These are phyloP conservation scores for Kewa caespitosa DNA, from an alignment of 179 eudicot genomes.

Conservation along the genomic window DNA sequence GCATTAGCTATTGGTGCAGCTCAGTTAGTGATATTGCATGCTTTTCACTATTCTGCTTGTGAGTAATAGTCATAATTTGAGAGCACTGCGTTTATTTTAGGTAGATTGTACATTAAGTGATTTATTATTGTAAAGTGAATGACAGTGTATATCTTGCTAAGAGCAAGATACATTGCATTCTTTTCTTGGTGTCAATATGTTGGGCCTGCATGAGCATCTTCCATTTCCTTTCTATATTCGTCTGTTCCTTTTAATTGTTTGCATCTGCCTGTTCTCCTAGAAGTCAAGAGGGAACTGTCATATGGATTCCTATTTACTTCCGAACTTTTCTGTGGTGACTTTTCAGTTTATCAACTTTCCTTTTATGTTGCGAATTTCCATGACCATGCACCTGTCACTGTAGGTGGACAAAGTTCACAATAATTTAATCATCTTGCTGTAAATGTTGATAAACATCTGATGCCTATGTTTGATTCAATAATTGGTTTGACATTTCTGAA, in stretches of 20 bases:
- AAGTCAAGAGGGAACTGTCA: neutral
- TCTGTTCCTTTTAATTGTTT: neutral
- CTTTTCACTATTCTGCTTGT: neutral
- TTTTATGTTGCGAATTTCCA: neutral
- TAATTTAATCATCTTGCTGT: neutral
- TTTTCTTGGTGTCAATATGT: neutral
- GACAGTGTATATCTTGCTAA: neutral
- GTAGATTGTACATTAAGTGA: neutral
- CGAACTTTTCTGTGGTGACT: neutral
- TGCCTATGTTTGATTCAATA: neutral
- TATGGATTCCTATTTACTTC: neutral
- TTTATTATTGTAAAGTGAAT: neutral
- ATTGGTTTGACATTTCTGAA: neutral
- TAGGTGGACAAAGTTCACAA: neutral
- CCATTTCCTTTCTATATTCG: neutral
- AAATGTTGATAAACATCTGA: neutral
- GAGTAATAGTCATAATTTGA: neutral
- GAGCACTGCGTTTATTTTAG: neutral
- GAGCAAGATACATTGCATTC: neutral
- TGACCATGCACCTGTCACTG: neutral
- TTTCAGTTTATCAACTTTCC: neutral
- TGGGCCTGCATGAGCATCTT: neutral
- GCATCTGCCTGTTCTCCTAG: neutral
- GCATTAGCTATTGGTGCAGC: slow-evolving; percentile 1
- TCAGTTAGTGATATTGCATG: neutral